phyloP scores from a whole-genome alignment of 108 stramenopile species.

The Cyclotella kingstonii region DNA sequence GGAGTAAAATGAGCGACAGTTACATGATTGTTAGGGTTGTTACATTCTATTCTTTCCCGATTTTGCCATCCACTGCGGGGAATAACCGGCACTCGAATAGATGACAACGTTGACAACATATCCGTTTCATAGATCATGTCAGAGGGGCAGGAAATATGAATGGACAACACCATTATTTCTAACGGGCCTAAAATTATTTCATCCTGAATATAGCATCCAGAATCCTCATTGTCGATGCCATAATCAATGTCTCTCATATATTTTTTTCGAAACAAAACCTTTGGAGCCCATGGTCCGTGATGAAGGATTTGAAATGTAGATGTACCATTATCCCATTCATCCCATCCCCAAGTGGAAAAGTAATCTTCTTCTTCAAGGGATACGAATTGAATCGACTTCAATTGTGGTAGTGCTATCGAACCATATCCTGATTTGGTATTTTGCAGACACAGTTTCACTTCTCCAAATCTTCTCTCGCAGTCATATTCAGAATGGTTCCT shows the following conservation, averaged over 20 bases:
- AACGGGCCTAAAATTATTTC: slow-evolving; percentile 28
- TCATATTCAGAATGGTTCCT: slow-evolving; percentile 15
- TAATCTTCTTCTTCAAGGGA: slow-evolving; percentile 30
- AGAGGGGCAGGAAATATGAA: slow-evolving; percentile 34
- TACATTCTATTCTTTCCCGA: background rate
- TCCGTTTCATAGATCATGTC: slow-evolving; percentile 32
- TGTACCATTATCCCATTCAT: slow-evolving; percentile 10
- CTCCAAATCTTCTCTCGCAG: slow-evolving; percentile 17
- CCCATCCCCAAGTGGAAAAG: slow-evolving; percentile 11
- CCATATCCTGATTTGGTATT: slow-evolving; percentile 40
- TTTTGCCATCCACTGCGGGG: background rate
- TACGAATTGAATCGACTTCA: slow-evolving; percentile 10
- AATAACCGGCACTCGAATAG: slow-evolving; percentile 28
- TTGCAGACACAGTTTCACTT: slow-evolving; percentile 37
- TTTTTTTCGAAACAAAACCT: slow-evolving; percentile 10
- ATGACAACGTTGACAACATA: slow-evolving; percentile 36
- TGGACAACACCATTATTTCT: slow-evolving; percentile 30
- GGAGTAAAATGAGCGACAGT: slow-evolving; percentile 26
- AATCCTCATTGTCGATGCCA: background rate
- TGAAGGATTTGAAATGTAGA: slow-evolving; percentile 18
- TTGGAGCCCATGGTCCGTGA: slow-evolving; percentile 38
- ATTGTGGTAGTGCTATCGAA: slow-evolving; percentile 10
- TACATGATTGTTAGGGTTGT: background rate
- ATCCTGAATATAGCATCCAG: background rate
- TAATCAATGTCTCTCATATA: background rate